phyloP scores from a whole-genome alignment of 2,329 filamentous ascomycete species.

The Aspergillus pseudonomiae region DNA sequence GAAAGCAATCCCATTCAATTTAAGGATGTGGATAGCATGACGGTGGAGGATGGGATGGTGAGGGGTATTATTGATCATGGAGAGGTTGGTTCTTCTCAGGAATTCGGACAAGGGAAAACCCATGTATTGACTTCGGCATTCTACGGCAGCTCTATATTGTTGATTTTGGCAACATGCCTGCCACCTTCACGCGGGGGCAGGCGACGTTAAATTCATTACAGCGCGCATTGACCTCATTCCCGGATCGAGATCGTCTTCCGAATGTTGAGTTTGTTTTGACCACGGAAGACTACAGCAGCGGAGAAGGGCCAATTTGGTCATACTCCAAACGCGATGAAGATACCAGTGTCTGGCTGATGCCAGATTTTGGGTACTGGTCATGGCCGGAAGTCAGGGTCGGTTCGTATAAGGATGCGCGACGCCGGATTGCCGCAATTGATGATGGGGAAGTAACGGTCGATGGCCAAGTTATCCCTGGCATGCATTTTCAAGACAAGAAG shows the following conservation, averaged over 20 bases:
- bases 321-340: constrained; percentile 47
- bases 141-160: constrained; percentile 40
- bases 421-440: constrained; percentile 42
- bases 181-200: constrained; percentile 40
- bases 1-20: constrained; percentile 30
- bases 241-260: constrained; percentile 44
- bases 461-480: constrained; percentile 18
- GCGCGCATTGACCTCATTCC: constrained; percentile 49
- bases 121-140: neutral
- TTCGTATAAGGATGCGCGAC: constrained; percentile 47
- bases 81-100: constrained; percentile 31
- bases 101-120: neutral
- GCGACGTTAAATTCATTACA: constrained; percentile 53
- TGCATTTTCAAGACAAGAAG: constrained; percentile 43
- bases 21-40: constrained; percentile 37
- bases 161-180: constrained; percentile 37
- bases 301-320: constrained; percentile 44
- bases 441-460: constrained; percentile 28
- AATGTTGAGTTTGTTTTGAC: constrained; percentile 55
- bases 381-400: constrained; percentile 54
- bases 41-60: constrained; percentile 40
- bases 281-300: constrained; percentile 48
- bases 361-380: constrained; percentile 58
- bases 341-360: constrained; percentile 53
- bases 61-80: constrained; percentile 40